Conservation (phyloP, 2,329 filamentous ascomycete species). For the Zymoseptoria crescenta region DNA sequence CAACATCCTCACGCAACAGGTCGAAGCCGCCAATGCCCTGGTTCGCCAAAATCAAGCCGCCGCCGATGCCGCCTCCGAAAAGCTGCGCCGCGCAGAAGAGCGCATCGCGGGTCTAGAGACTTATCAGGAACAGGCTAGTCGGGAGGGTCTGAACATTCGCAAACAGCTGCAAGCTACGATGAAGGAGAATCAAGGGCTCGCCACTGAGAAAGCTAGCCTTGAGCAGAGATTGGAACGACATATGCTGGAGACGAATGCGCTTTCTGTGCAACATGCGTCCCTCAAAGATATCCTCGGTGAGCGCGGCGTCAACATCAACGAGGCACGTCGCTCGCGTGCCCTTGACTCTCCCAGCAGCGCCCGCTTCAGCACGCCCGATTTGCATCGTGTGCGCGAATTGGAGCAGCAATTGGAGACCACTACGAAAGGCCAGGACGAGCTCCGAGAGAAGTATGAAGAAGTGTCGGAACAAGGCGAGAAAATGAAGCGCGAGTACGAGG, state of each 20-base stretch:
- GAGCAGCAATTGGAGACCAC: conserved; percentile 79
- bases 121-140: conserved; percentile 93
- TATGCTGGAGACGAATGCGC: conserved; percentile 87
- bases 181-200: conserved; percentile 74
- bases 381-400: conserved; percentile 70
- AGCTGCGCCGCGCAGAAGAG: conserved; percentile 86
- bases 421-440: conserved; percentile 74
- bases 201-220: conserved; percentile 71
- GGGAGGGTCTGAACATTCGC: conserved; percentile 82
- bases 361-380: conserved; percentile 68
- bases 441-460: conserved; percentile 66
- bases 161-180: conserved; percentile 81
- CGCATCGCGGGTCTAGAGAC: conserved; percentile 92
- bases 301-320: conserved; percentile 73
- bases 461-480: conserved; percentile 76
- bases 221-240: conserved; percentile 76
- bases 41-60: conserved; percentile 85
- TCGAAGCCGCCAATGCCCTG: conserved; percentile 67
- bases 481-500: conserved; percentile 80
- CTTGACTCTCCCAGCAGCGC: conserved; percentile 58
- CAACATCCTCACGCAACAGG: conserved; percentile 66
- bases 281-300: conserved; percentile 88
- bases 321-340: conserved; percentile 61
- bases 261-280: conserved; percentile 84
- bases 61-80: conserved; percentile 78